A percentile compares a stretch with the other conserved stretches of the same genome.
Evolutionary conservation across 805 yeast genomes (phyloP).

Genomic region (Metschnikowia bowlesiae): DNA sequence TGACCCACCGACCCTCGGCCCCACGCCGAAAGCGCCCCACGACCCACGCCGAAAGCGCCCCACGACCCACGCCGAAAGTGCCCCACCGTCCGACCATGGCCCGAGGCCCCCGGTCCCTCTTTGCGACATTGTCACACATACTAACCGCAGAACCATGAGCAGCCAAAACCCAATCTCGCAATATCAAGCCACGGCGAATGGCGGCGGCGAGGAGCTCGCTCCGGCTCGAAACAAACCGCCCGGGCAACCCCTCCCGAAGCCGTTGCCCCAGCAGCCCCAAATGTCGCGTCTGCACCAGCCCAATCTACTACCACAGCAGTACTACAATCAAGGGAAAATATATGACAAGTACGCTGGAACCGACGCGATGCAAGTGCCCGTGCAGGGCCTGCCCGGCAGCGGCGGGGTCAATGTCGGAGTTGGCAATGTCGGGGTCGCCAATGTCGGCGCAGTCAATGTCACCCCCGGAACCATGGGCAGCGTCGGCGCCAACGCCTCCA

Average conservation of each 20-base stretch:
- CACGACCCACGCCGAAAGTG: no score
- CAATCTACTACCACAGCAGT: slow-evolving; percentile 1
- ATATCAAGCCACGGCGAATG: not conserved
- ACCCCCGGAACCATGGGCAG: not conserved
- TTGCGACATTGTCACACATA: not conserved
- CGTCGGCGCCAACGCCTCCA: not conserved
- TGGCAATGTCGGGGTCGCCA: not conserved
- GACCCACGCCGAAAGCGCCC: no score
- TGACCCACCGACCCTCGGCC: no score
- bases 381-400: not conserved
- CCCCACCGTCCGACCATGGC: not conserved
- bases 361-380: not conserved
- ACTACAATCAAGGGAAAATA: not conserved
- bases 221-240: not conserved
- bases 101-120: not conserved
- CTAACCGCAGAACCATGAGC: slow-evolving; percentile 5
- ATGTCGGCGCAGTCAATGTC: not conserved
- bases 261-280: not conserved
- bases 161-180: slow-evolving; percentile 5
- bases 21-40: no score
- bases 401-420: not conserved
- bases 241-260: slow-evolving; percentile 1
- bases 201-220: not conserved
- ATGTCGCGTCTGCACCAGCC: slow-evolving; percentile 3
- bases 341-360: not conserved